Evolutionary conservation across 768 basidiomycete genomes (phyloP).

Genomic region (Mycena indigotica): DNA sequence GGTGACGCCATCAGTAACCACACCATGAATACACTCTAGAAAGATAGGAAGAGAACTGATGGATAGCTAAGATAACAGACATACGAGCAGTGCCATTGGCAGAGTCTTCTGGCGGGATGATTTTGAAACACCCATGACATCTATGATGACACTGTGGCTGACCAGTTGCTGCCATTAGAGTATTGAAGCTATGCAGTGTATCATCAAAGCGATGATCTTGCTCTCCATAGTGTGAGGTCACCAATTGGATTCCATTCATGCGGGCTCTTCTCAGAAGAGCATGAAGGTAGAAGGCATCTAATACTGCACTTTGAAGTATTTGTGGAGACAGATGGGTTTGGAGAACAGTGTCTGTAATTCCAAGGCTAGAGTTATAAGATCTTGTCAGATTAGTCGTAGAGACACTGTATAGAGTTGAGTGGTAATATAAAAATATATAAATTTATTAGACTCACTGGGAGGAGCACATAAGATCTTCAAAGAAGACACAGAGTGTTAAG

Average conservation of each 20-base stretch:
- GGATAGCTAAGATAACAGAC: background rate
- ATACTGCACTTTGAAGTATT: background rate
- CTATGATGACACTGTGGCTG: background rate
- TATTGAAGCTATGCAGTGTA: background rate
- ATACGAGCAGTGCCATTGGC: background rate
- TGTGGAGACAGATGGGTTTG: background rate
- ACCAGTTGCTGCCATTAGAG: background rate
- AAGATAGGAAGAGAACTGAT: background rate
- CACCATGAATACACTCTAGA: constrained; percentile 15
- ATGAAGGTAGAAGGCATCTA: background rate
- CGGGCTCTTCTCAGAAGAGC: background rate
- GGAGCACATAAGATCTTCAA: too few species aligned
- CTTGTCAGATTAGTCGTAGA: background rate
- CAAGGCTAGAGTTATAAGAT: background rate
- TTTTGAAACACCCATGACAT: background rate
- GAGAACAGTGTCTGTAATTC: background rate
- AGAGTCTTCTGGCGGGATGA: background rate
- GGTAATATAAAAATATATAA: background rate
- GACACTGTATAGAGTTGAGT: background rate
- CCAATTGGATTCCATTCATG: background rate
- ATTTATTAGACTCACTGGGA: background rate
- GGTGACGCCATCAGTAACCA: too few species aligned
- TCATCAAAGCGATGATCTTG: background rate
- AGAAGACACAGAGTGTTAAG: too few species aligned
- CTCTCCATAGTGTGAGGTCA: background rate